Base-by-base conservation (phyloP, 495 filamentous ascomycete genomes). In the Rhypophila decipiens region DNA sequence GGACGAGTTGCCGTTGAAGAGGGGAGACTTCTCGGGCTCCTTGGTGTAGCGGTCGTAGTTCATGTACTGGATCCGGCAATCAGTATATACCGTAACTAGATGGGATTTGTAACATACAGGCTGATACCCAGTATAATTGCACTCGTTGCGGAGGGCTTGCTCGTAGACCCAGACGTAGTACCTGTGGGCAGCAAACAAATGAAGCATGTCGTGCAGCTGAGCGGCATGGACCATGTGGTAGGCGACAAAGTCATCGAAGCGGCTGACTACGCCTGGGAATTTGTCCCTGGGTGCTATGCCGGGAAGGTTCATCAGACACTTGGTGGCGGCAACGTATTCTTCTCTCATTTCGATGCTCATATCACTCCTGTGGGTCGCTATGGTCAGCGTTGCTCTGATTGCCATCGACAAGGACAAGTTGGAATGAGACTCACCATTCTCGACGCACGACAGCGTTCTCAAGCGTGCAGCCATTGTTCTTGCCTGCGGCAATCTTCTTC, bases 111-210 rank as follows among this genome's bases (percentile, higher is more conserved):
- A 77, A 82, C 51, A 17, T 78, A 83, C 51, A 15, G 57, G 60
- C 50, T 61, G 61, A 38, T 57, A 60, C 27, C 83, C 82, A 7
- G 59, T 77, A 55, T 86, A 88, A 18, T 80, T 80, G 60, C 85
- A 88, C 58, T 89, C 84, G 7, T 81, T 69, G 19, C 79, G 73
- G 3, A 88, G 70, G 2, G 83, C 80, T 58, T 80, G 68, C 65
- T 88, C 85, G 56, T 79, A 87, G 10, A 69, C 64, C 53, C 63
- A 79, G 50, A 80, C 70, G 58, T 78, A 88, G 58, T 86, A 82
- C 31, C 80, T 73, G 64, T 88, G 86, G 66, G 82, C 87, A 5
- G 76, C 64, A 24, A 87, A 70, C 57, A 89, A 77, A 49, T 79
- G 75, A 12, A 74, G 76, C 9, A 72, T 75, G 44, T 73, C 67